phyloP scores from a whole-genome alignment of 306 rosid genomes.

The Cicer arietinum region DNA sequence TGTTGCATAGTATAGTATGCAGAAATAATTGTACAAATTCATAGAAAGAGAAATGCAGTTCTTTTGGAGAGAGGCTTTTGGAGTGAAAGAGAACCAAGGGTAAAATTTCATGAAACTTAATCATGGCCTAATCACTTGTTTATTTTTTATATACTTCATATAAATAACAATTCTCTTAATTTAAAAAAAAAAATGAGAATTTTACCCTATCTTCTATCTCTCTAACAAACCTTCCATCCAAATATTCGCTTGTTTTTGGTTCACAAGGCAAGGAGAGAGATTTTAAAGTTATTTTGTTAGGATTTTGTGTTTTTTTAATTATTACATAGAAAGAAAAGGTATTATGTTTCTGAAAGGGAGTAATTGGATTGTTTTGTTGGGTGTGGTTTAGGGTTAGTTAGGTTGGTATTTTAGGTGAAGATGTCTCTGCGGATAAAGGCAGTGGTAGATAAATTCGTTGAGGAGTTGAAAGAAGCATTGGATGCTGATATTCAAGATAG shows the following conservation, averaged over 20 bases:
- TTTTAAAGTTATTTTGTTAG: neutral
- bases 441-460: conserved; percentile 94
- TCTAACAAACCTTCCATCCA: neutral
- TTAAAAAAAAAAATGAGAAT: too few relatives aligned
- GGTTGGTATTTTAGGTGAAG: conserved; percentile 38
- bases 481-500: conserved; percentile 96
- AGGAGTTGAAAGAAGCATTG: conserved; percentile 91
- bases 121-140: neutral
- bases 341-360: neutral
- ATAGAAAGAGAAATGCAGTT: neutral
- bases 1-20: neutral
- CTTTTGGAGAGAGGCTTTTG: neutral
- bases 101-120: neutral
- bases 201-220: too few relatives aligned
- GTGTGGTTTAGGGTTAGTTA: conserved; percentile 24
- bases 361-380: conserved; percentile 25
- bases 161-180: too few relatives aligned
- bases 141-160: neutral
- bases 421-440: conserved; percentile 92
- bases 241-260: neutral
- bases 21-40: neutral
- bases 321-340: neutral
- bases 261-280: neutral
- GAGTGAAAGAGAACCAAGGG: neutral
- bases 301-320: neutral